A percentile compares a stretch with the other conserved stretches of the same genome.
These are phyloP conservation scores for Porphyra umbilicalis DNA, from an alignment of 31 red algal genomes.

Conservation along the genomic window DNA sequence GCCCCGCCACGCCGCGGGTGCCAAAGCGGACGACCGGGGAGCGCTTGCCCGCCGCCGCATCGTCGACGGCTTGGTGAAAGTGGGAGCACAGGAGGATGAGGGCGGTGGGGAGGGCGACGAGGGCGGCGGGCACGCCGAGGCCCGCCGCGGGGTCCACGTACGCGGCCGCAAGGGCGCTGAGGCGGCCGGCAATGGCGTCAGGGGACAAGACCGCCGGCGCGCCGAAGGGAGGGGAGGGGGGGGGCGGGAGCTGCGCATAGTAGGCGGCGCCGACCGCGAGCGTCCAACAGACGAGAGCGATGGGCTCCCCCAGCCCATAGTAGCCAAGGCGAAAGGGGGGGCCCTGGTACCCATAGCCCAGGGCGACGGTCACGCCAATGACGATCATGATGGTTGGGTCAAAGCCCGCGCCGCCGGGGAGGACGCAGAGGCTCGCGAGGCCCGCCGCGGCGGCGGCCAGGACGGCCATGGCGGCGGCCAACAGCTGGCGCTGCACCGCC, in stretches of 20 bases:
- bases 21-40: constrained; percentile 65
- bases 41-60: constrained; percentile 36
- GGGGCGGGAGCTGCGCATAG: constrained; percentile 23
- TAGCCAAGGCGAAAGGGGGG: constrained; percentile 69
- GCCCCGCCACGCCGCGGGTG: constrained; percentile 6
- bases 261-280: constrained; percentile 22
- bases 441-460: constrained; percentile 13
- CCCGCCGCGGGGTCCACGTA: neutral
- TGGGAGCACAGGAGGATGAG: constrained; percentile 62
- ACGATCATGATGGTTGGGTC: constrained; percentile 22
- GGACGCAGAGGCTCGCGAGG: neutral
- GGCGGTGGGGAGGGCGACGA: constrained; percentile 43
- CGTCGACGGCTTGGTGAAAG: constrained; percentile 59
- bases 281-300: constrained; percentile 33
- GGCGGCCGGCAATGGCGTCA: constrained; percentile 1
- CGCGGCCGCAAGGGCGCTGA: neutral
- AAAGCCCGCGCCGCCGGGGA: neutral
- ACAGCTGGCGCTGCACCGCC: constrained; percentile 10
- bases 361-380: constrained; percentile 22
- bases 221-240: neutral
- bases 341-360: constrained; percentile 52
- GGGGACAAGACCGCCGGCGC: neutral
- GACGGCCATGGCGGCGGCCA: constrained; percentile 6
- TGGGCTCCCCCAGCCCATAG: constrained; percentile 58
- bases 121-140: constrained; percentile 4